These are phyloP conservation scores for Moniliella sp. DNA, from an alignment of 1,284 basidiomycete species.

Conservation along the genomic window DNA sequence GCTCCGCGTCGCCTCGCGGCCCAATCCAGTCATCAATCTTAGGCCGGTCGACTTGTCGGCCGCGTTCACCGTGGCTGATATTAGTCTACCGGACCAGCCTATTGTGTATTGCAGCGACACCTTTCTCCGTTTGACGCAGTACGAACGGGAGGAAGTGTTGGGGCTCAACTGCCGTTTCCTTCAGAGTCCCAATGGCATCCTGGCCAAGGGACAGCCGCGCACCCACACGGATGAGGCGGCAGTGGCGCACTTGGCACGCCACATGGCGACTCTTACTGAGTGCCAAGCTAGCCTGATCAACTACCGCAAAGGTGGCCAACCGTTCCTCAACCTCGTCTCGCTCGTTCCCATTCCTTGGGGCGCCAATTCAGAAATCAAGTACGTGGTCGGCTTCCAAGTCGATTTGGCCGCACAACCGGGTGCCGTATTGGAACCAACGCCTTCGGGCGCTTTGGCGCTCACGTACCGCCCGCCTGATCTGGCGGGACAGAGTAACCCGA, in stretches of 20 bases:
- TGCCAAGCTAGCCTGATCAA: slow-evolving; percentile 71
- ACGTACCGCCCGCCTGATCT: slow-evolving; percentile 9
- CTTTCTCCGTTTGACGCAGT: slow-evolving; percentile 64
- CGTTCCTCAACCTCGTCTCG: slow-evolving; percentile 44
- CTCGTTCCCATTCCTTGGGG: slow-evolving; percentile 15
- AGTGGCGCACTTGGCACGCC: slow-evolving; percentile 38
- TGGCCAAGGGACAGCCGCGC: slow-evolving; percentile 47
- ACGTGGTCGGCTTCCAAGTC: slow-evolving; percentile 62
- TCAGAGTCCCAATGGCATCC: slow-evolving; percentile 50
- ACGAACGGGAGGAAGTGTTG: slow-evolving; percentile 40
- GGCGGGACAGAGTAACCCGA: neutral
- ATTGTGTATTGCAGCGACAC: slow-evolving; percentile 67
- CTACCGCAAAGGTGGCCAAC: slow-evolving; percentile 60
- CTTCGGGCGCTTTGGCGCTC: slow-evolving; percentile 21
- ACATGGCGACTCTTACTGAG: slow-evolving; percentile 8
- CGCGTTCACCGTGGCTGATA: slow-evolving; percentile 67
- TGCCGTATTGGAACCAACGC: slow-evolving; percentile 44
- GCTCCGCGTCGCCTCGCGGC: slow-evolving; percentile 51
- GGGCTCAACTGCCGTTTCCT: slow-evolving; percentile 37
- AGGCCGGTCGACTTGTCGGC: slow-evolving; percentile 79
- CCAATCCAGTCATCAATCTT: slow-evolving; percentile 53
- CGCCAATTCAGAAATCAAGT: slow-evolving; percentile 40
- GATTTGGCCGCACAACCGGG: slow-evolving; percentile 69
- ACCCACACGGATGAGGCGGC: slow-evolving; percentile 49
- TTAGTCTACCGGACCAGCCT: slow-evolving; percentile 54